Evolutionary conservation across 2,329 filamentous ascomycete genomes (phyloP).

Genomic region (Rachicladosporium sp.): DNA sequence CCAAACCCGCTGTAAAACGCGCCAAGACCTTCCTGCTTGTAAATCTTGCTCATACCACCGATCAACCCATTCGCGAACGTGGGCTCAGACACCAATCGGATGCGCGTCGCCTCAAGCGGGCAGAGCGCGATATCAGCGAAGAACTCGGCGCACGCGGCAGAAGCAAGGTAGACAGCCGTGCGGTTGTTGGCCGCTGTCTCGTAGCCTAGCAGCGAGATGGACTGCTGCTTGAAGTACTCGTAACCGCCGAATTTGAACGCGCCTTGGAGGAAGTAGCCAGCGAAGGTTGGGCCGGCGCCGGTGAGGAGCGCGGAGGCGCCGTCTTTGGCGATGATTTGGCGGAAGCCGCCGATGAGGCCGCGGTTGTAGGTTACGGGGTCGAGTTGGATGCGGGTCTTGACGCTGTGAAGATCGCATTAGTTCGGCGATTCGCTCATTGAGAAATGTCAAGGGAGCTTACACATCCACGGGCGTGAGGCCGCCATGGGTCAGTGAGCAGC

Average conservation of each 20-base stretch:
- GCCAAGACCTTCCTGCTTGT: conserved; percentile 67
- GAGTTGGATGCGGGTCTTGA: conserved; percentile 93
- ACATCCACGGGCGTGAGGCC: conserved; percentile 96
- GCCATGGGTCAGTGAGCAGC: conserved; percentile 97
- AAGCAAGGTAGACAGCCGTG: conserved; percentile 66
- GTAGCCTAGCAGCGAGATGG: conserved; percentile 66
- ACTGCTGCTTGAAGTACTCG: conserved; percentile 92
- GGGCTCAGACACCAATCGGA: conserved; percentile 80
- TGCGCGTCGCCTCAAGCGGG: conserved; percentile 83
- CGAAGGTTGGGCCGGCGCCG: conserved; percentile 71
- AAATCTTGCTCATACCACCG: conserved; percentile 70
- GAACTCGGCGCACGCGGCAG: conserved; percentile 49
- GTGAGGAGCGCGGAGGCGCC: conserved; percentile 78
- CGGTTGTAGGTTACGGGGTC: conserved; percentile 81
- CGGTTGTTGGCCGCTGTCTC: conserved; percentile 67
- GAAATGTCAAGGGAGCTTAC: conserved; percentile 48
- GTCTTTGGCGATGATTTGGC: conserved; percentile 71
- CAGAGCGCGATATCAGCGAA: conserved; percentile 70
- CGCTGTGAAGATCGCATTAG: conserved; percentile 40
- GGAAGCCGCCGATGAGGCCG: conserved; percentile 76
- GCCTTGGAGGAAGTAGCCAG: conserved; percentile 89
- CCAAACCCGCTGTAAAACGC: conserved; percentile 90
- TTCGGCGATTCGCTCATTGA: conserved; percentile 1
- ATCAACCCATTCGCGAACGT: conserved; percentile 71
- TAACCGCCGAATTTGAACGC: conserved; percentile 91